Percentiles rank a stretch among this genome's conserved stretches.
phyloP scores from a whole-genome alignment of 2,329 filamentous ascomycete genomes.

The Aquanectria penicillioides region DNA sequence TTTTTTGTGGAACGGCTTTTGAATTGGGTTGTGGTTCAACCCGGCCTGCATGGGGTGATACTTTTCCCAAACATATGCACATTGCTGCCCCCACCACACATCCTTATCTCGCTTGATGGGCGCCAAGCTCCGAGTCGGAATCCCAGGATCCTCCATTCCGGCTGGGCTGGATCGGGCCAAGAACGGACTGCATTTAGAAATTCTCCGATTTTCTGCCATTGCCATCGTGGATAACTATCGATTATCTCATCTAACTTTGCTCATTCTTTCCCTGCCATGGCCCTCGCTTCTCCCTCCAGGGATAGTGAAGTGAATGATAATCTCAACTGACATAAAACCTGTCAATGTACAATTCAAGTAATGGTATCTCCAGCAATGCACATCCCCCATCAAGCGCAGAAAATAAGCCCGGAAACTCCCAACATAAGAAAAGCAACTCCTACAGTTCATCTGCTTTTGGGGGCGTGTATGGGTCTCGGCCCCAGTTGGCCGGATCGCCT shows the following conservation, averaged over 20 bases:
- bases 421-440: slow-evolving; percentile 14
- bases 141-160: slow-evolving; percentile 1
- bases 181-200: slow-evolving; percentile 2
- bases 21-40: no score
- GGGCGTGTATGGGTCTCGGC: slow-evolving; percentile 59
- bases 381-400: no score
- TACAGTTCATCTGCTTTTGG: slow-evolving; percentile 51
- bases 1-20: background rate
- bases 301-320: no score
- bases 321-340: no score
- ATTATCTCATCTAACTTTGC: slow-evolving; percentile 1
- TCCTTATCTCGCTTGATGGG: slow-evolving; percentile 27
- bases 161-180: background rate
- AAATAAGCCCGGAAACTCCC: background rate
- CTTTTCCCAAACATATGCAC: no score
- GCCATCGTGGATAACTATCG: background rate
- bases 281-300: no score
- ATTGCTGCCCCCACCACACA: slow-evolving; percentile 20
- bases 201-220: slow-evolving; percentile 9
- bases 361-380: background rate
- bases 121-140: slow-evolving; percentile 9
- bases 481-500: slow-evolving; percentile 77
- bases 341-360: background rate
- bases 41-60: background rate
- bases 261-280: no score